Base-by-base conservation (phyloP, 2,329 filamentous ascomycete genomes). In the Leptographium radiaticola region DNA sequence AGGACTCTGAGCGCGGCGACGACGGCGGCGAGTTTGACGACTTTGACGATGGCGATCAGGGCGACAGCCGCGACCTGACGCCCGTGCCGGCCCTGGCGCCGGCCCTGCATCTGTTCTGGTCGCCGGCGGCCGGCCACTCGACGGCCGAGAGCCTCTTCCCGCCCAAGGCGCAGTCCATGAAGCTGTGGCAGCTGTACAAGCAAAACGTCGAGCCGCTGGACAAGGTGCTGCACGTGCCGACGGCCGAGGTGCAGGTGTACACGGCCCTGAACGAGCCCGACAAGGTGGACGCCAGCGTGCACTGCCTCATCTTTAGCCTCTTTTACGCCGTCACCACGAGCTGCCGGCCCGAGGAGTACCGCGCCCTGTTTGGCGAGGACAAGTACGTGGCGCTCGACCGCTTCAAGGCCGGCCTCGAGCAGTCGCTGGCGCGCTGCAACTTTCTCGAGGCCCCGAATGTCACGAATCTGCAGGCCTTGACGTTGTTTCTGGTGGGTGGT, bases 161-260 rank as follows among this genome's bases (percentile, higher is more conserved):
- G 16, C n/a, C 56, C 0, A 55, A 46, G 15, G 49, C 36, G 11
- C 57, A 59, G 18, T 55, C 57, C 0, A 42, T 58, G 16, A 58
- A 57, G 51, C 55, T 62, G 7, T 62, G 61, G 61, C 50, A 58
- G 13, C 38, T 46, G 34, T 62, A 55, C 33, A 36, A 59, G 15
- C 52, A 59, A 12, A 56, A 55, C 18, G 57, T 60, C n/a, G 56
- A 60, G 45, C 55, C 55, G 1, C 36, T 61, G 33, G 57, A 58
- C 58, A 60, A 60, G 36, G 15, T 60, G 5, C 12, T 62, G 13
- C 61, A 62, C 49, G 56, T 61, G 8, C 61, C 61, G 2, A 61
- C 59, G 7, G 42, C 51, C 9, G 56, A 62, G 51, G 39, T 58
- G 2, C 45, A 53, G 4, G 53, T 62, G 5, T 62, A 56, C 42